Base-by-base conservation (phyloP, 176 grass and related monocot genomes). In the Ensete ventricosum region DNA sequence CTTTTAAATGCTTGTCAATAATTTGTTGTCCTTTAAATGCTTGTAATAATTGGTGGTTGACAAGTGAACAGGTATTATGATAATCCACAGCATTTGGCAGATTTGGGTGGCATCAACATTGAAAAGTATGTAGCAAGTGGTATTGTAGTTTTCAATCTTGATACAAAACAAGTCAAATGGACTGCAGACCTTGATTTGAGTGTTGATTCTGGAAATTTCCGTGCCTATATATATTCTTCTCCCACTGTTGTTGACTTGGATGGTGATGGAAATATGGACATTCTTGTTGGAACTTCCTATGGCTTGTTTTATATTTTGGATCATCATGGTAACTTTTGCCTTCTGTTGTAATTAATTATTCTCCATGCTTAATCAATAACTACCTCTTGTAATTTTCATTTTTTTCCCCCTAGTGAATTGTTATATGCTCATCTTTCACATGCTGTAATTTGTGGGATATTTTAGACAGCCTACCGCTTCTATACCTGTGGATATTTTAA, bases 231-330 rank as follows among this genome's bases (percentile, higher is more conserved):
- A 81, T 92, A 84, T 86, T 93, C 88, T 72, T 97, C 90, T 78
- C 93, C 90, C 63, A 88, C 90, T 53, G 90, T 97, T 74, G 90
- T 88, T 88, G 94, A 97, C 84, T 90, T 97, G 81, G 90, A 97
- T 85, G 94, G 94, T 63, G 90, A 97, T 85, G 88, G 95, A 79
- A 87, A 89, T 84, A 83, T 98, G 85, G 90, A 98, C 62, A 98
- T 98, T 73, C 88, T 98, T 63, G 82, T 98, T 84, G 95, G 95
- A 62, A 93, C 86, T 89, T 90, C 75, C 10, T 93, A 87, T 80
- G 95, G 95, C 73, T 85, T 89, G 22, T 90, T 99, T 89, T 99
- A 99, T 93, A 88, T 82, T 80, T 78, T 99, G 0, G 86, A 99
- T 74, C 95, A 99, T 83, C 77, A 3, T 49, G 95, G 95, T 93